These are phyloP conservation scores for Geotrichum reessii DNA, from an alignment of 1,139 yeast genomes.

Conservation along the genomic window DNA sequence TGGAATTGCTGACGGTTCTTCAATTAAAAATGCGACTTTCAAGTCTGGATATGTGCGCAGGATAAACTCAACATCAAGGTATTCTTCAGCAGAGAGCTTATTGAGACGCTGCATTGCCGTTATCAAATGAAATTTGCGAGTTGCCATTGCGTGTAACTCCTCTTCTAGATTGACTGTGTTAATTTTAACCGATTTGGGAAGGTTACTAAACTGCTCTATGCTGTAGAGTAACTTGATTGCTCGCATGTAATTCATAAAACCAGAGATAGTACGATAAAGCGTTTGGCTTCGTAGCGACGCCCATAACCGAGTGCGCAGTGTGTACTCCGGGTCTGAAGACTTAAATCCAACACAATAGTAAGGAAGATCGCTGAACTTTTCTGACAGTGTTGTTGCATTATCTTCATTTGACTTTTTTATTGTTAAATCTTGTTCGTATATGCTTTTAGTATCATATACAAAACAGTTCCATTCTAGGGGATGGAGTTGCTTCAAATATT, in stretches of 20 bases:
- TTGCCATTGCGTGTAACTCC: conserved; percentile 46
- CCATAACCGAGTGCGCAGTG: conserved; percentile 72
- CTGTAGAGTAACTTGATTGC: conserved; percentile 63
- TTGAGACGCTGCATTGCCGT: conserved; percentile 67
- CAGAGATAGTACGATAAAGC: conserved; percentile 68
- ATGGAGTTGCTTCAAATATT: conserved; percentile 64
- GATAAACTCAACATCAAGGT: conserved; percentile 50
- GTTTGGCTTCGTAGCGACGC: conserved; percentile 77
- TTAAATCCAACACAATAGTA: conserved; percentile 68
- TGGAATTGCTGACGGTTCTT: conserved; percentile 38
- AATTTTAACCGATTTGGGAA: conserved; percentile 39
- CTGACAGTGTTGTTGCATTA: conserved; percentile 17
- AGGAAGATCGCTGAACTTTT: conserved; percentile 48
- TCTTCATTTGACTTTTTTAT: conserved; percentile 19
- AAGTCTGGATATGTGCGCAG: conserved; percentile 59
- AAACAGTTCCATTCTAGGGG: conserved; percentile 73
- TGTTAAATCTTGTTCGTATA: conserved; percentile 19
- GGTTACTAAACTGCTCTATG: conserved; percentile 44
- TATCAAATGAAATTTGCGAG: conserved; percentile 59
- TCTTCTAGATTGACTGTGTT: conserved; percentile 36
- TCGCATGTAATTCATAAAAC: conserved; percentile 62
- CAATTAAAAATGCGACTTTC: conserved; percentile 54
- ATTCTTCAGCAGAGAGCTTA: conserved; percentile 49
- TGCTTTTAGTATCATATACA: conserved; percentile 46
- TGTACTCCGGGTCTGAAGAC: conserved; percentile 53